Conservation (phyloP, 805 yeast genomes). For the Ogataea sp. region DNA sequence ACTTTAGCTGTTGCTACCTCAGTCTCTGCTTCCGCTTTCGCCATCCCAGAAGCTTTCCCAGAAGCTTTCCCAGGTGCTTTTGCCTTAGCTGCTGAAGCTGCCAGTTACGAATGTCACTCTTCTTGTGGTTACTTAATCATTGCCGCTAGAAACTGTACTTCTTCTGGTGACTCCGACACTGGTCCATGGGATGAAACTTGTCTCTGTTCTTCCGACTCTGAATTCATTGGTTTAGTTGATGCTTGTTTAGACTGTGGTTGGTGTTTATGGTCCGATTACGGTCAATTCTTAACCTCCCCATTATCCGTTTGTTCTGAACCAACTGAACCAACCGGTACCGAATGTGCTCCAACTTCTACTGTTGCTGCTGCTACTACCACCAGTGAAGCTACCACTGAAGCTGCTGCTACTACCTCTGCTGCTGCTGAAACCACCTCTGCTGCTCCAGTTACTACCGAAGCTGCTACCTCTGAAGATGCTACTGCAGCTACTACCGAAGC, state of each 20-base stretch:
- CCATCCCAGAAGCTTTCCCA: conserved; percentile 1
- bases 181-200: conserved; percentile 5
- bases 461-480: conserved; percentile 2
- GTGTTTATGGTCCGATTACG: conserved; percentile 29
- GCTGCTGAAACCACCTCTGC: conserved; percentile 3
- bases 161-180: conserved; percentile 3
- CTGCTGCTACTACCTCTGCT: conserved; percentile 1
- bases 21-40: neutral
- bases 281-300: conserved; percentile 15
- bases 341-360: conserved; percentile 10
- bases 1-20: neutral
- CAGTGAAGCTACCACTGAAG: conserved; percentile 3
- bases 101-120: conserved; percentile 25
- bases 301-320: conserved; percentile 7
- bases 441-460: conserved; percentile 6
- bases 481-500: conserved; percentile 2
- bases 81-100: conserved; percentile 11
- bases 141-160: conserved; percentile 22
- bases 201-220: conserved; percentile 11
- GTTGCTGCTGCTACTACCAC: conserved; percentile 10
- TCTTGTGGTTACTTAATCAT: conserved; percentile 27
- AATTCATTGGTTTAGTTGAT: conserved; percentile 17
- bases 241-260: conserved; percentile 30
- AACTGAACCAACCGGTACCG: conserved; percentile 9
- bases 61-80: conserved; percentile 1